Percentiles rank a stretch among this genome's conserved stretches.
Conservation (phyloP, 2,329 filamentous ascomycete genomes). For the Pyricularia grisea region DNA sequence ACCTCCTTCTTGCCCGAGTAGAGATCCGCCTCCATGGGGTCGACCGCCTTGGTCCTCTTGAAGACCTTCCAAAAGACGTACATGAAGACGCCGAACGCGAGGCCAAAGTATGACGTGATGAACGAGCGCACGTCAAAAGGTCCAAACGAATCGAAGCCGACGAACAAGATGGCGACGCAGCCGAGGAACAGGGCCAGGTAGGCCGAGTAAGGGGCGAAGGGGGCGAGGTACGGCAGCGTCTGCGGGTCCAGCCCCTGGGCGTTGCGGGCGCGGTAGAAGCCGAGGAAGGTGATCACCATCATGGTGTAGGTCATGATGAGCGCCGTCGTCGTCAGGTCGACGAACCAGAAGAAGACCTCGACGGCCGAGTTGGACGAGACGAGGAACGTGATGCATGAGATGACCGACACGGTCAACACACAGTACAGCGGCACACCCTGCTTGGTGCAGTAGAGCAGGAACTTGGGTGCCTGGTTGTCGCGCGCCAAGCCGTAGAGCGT, state of each 20-base stretch:
- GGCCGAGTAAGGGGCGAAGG: conserved; percentile 36
- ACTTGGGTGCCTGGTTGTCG: conserved; percentile 31
- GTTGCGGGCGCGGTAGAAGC: conserved; percentile 39
- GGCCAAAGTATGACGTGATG: conserved; percentile 31
- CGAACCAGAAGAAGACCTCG: conserved; percentile 24
- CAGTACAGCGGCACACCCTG: conserved; percentile 28
- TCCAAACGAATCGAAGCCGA: conserved; percentile 43
- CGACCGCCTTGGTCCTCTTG: conserved; percentile 41
- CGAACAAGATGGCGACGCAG: conserved; percentile 35
- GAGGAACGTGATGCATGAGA: conserved; percentile 22
- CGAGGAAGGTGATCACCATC: conserved; percentile 30
- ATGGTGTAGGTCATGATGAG: conserved; percentile 31
- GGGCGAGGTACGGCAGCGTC: conserved; percentile 37
- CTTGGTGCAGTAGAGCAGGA: conserved; percentile 26
- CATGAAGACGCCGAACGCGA: conserved; percentile 31
- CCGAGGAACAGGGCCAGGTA: conserved; percentile 37
- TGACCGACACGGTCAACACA: conserved; percentile 16
- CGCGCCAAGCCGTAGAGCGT: conserved; percentile 34
- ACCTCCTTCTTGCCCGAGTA: conserved; percentile 47
- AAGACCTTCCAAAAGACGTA: conserved; percentile 51
- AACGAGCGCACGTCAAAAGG: conserved; percentile 30
- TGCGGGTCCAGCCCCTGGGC: conserved; percentile 32
- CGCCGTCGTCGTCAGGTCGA: conserved; percentile 19
- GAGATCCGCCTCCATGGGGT: conserved; percentile 43
- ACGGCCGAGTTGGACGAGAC: conserved; percentile 20